phyloP scores from a whole-genome alignment of 768 basidiomycete genomes.

The Tricholoma furcatifolium region DNA sequence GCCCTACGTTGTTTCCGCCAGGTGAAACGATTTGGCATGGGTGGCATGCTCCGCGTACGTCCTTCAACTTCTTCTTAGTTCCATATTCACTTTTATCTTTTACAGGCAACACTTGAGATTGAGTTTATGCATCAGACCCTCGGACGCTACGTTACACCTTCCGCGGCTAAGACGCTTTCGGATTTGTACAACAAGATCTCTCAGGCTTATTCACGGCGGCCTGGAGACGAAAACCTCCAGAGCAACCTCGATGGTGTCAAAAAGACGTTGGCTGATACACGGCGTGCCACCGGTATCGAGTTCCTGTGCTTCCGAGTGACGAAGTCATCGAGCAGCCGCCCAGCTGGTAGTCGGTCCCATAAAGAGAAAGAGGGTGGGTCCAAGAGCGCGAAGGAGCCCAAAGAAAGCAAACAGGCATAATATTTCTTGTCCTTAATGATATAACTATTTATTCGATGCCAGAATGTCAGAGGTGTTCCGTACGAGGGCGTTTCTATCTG shows the following conservation, averaged over 20 bases:
- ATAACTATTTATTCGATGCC: no score
- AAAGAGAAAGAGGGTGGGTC: slow-evolving; percentile 22
- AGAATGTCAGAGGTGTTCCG: no score
- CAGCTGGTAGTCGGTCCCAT: slow-evolving; percentile 15
- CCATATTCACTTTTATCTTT: slow-evolving; percentile 6
- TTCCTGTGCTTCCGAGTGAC: slow-evolving; percentile 90
- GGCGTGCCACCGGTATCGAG: slow-evolving; percentile 89
- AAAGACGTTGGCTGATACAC: slow-evolving; percentile 83
- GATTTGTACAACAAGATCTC: slow-evolving; percentile 95
- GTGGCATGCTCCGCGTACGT: slow-evolving; percentile 94
- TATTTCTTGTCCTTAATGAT: no score
- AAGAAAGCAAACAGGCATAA: slow-evolving; percentile 8
- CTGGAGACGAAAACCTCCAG: slow-evolving; percentile 86
- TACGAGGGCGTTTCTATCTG: no score
- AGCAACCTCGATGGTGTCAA: slow-evolving; percentile 87
- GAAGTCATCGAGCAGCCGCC: slow-evolving; percentile 38
- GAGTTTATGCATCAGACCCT: slow-evolving; percentile 99
- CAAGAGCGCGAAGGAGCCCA: slow-evolving; percentile 19
- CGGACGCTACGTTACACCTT: slow-evolving; percentile 78
- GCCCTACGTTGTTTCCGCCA: slow-evolving; percentile 85
- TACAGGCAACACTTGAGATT: slow-evolving; percentile 94
- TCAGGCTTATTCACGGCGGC: slow-evolving; percentile 82
- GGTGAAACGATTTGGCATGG: slow-evolving; percentile 93
- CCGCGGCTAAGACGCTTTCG: slow-evolving; percentile 81
- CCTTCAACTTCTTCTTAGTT: not conserved